A percentile compares a stretch with the other conserved stretches of the same genome.
Evolutionary conservation across 1,284 basidiomycete genomes (phyloP).

Genomic region (Moesziomyces globuligerus): DNA sequence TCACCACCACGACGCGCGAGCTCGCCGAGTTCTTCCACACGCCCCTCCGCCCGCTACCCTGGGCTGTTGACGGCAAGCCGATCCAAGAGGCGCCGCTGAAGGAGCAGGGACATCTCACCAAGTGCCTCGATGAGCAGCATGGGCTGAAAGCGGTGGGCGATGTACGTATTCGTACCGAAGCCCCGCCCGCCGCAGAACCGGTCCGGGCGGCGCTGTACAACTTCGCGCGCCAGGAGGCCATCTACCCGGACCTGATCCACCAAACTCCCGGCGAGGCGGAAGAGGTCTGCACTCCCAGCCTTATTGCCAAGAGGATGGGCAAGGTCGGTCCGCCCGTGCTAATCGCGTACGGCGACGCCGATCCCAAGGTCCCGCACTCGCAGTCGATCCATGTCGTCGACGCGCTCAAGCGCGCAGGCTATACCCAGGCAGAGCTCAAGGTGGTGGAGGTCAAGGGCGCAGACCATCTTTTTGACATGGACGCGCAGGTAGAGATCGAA

Average conservation of each 20-base stretch:
- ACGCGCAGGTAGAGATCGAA: constrained; percentile 28
- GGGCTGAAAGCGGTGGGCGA: constrained; percentile 13
- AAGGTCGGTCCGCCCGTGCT: constrained; percentile 17
- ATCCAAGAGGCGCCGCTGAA: constrained; percentile 25
- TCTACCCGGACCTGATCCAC: constrained; percentile 42
- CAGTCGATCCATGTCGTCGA: constrained; percentile 46
- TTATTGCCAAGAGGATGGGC: constrained; percentile 20
- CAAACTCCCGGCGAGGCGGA: constrained; percentile 11
- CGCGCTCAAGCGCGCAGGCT: constrained; percentile 36
- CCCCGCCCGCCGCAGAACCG: constrained; percentile 36
- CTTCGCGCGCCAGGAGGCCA: constrained; percentile 51
- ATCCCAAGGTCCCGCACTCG: constrained; percentile 44
- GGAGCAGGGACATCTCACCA: constrained; percentile 27
- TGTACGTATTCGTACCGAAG: constrained; percentile 35
- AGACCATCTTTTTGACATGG: constrained; percentile 49
- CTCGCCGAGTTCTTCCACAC: constrained; percentile 49
- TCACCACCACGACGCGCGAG: constrained; percentile 39
- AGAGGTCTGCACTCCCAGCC: constrained; percentile 29
- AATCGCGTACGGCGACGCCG: constrained; percentile 48
- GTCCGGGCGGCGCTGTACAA: constrained; percentile 49
- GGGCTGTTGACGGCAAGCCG: constrained; percentile 35
- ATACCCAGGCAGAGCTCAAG: constrained; percentile 11
- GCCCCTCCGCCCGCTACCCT: constrained; percentile 43
- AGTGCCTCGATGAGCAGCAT: constrained; percentile 25
- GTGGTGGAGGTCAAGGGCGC: constrained; percentile 33